Evolutionary conservation across 208 protist species (phyloP).

Genomic region (Trypanosomatidae sp.): DNA sequence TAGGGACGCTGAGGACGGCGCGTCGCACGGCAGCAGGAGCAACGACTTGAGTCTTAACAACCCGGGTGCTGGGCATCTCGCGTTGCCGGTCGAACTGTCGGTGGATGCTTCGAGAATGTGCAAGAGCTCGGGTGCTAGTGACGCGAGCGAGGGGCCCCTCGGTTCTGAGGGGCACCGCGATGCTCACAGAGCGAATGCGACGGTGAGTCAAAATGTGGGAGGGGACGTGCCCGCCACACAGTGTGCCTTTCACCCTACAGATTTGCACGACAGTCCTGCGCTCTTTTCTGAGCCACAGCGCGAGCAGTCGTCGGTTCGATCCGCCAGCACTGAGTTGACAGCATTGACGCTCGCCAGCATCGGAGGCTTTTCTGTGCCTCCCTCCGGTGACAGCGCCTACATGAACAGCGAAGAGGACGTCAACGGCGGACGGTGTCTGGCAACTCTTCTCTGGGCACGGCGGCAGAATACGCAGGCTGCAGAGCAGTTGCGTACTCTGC

Average conservation of each 20-base stretch:
- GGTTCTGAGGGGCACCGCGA: background rate
- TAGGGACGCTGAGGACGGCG: conserved; percentile 3
- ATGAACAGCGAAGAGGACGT: conserved; percentile 1
- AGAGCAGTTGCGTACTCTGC: background rate
- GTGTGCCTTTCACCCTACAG: background rate
- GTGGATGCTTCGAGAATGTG: background rate
- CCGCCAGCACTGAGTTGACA: background rate
- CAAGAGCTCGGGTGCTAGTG: background rate
- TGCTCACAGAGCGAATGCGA: background rate
- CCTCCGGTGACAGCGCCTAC: background rate
- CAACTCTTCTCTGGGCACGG: conserved; percentile 14
- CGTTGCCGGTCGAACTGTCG: background rate
- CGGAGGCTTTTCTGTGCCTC: background rate
- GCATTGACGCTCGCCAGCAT: background rate
- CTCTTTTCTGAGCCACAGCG: background rate
- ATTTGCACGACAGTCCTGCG: background rate
- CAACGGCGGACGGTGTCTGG: conserved; percentile 10
- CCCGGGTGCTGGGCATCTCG: background rate
- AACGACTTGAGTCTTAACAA: conserved; percentile 8
- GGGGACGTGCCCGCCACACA: background rate
- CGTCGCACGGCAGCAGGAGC: conserved; percentile 6
- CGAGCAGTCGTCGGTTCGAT: background rate
- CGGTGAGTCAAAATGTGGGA: background rate
- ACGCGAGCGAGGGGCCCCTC: background rate
- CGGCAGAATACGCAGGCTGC: background rate